Percentiles rank a stretch among this genome's conserved stretches.
Evolutionary conservation across 179 eudicot genomes (phyloP).

Genomic region (Beta macrorhiza): DNA sequence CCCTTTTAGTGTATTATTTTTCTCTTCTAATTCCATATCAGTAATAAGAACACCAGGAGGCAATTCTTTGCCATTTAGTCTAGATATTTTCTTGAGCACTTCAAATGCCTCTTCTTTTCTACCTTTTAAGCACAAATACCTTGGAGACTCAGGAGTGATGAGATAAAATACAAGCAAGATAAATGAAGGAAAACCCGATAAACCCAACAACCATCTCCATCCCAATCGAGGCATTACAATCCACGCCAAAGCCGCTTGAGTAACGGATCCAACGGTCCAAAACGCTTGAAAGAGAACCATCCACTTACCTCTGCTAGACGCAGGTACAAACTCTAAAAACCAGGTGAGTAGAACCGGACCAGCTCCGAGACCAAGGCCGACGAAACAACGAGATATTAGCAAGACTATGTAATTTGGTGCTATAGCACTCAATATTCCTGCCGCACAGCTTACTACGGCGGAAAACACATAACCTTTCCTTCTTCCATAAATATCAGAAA

Average conservation of each 20-base stretch:
- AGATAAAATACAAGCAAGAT: no score
- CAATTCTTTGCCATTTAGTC: no score
- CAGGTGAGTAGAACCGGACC: constrained; percentile 67
- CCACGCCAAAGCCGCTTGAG: constrained; percentile 82
- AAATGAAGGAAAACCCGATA: no score
- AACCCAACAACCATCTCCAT: no score
- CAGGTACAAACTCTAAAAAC: constrained; percentile 83
- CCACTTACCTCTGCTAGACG: constrained; percentile 79
- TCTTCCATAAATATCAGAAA: constrained; percentile 70
- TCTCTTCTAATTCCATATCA: no score
- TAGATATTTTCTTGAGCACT: no score
- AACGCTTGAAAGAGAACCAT: constrained; percentile 69
- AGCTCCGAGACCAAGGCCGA: constrained; percentile 82
- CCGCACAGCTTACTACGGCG: constrained; percentile 49
- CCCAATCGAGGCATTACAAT: constrained; percentile 21
- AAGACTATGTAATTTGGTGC: constrained; percentile 54
- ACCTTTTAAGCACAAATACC: no score
- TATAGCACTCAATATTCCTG: constrained; percentile 62
- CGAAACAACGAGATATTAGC: constrained; percentile 55
- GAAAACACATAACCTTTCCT: constrained; percentile 65
- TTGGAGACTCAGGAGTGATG: no score
- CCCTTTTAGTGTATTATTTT: no score
- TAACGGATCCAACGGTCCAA: constrained; percentile 76
- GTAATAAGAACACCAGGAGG: no score
- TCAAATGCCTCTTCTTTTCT: no score